phyloP scores from a whole-genome alignment of 1,139 yeast species.

The Geotrichum klebahnii region DNA sequence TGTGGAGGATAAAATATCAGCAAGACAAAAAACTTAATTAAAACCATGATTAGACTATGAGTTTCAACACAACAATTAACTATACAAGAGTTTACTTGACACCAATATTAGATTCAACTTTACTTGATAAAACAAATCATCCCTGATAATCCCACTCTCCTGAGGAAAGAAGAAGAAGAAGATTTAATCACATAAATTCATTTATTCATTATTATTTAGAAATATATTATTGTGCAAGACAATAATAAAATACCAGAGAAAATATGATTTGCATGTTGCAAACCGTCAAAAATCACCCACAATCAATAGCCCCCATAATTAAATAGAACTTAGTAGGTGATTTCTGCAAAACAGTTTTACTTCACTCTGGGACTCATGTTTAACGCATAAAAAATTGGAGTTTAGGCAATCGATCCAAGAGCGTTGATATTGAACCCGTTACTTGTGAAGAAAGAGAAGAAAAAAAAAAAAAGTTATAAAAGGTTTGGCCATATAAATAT shows the following conservation, averaged over 20 bases:
- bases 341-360: conserved; percentile 8
- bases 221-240: conserved; percentile 32
- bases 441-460: conserved; percentile 6
- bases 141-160: no score
- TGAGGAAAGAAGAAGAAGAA: no score
- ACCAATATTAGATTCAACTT: no score
- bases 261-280: conserved; percentile 5
- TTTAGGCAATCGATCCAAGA: conserved; percentile 3
- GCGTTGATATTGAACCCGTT: conserved; percentile 12
- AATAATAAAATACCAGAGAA: no score
- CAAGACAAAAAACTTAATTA: no score
- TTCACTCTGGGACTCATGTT: conserved; percentile 10
- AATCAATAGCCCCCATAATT: background rate
- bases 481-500: background rate
- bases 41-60: no score
- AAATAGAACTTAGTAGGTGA: background rate
- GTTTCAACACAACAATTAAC: no score
- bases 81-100: no score
- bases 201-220: no score
- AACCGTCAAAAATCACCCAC: conserved; percentile 8
- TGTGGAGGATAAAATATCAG: no score
- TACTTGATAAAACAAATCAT: no score
- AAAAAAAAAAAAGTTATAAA: conserved; percentile 1
- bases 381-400: conserved; percentile 6
- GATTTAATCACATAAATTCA: no score